These are phyloP conservation scores for Yamadazyma sp. DNA, from an alignment of 805 yeast species.

Conservation along the genomic window DNA sequence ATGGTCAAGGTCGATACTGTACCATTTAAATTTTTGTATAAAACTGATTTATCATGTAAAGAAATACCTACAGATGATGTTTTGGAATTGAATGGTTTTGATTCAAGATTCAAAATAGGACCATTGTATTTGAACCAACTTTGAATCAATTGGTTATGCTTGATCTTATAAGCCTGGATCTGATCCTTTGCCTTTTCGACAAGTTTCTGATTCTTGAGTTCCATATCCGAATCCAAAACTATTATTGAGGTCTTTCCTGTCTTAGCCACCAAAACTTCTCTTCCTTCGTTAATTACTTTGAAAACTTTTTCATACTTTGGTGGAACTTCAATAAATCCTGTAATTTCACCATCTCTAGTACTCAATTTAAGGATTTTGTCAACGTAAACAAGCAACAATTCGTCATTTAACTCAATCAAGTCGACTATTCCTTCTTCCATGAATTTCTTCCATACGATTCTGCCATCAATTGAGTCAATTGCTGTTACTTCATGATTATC, in stretches of 20 bases:
- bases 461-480: conserved; percentile 39
- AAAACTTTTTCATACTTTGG: conserved; percentile 9
- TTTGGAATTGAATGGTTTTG: conserved; percentile 20
- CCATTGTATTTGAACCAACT: conserved; percentile 31
- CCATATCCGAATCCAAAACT: conserved; percentile 1
- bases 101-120: conserved; percentile 15
- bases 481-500: conserved; percentile 29
- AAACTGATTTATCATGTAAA: conserved; percentile 64
- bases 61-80: conserved; percentile 62
- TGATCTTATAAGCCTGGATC: conserved; percentile 25
- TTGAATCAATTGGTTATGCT: conserved; percentile 10
- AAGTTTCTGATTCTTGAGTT: background rate
- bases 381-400: conserved; percentile 14
- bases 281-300: conserved; percentile 3
- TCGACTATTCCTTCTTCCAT: conserved; percentile 12
- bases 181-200: conserved; percentile 9
- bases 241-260: background rate
- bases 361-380: conserved; percentile 9
- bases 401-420: conserved; percentile 13
- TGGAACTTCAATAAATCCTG: conserved; percentile 9
- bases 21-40: conserved; percentile 79
- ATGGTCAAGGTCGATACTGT: conserved; percentile 47
- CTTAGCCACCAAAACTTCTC: conserved; percentile 1
- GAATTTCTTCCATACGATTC: conserved; percentile 34
- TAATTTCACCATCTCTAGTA: conserved; percentile 17